Percentiles rank a stretch among this genome's conserved stretches.
phyloP scores from a whole-genome alignment of 2,329 filamentous ascomycete genomes.

The Aaosphaeria arxii region DNA sequence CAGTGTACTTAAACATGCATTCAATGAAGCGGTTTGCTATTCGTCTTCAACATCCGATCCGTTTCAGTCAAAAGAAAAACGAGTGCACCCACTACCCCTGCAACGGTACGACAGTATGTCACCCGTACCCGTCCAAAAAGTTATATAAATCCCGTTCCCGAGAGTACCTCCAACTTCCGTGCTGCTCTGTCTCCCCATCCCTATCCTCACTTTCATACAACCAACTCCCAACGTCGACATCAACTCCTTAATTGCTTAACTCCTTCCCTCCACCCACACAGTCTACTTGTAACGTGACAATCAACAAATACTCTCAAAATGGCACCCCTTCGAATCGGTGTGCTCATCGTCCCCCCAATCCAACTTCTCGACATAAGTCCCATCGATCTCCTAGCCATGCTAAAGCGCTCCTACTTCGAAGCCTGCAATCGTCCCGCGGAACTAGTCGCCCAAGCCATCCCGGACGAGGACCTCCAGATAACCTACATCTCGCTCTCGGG shows the following conservation, averaged over 20 bases:
- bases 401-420: slow-evolving; percentile 24
- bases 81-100: too few relatives aligned
- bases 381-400: slow-evolving; percentile 40
- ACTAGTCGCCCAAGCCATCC: slow-evolving; percentile 19
- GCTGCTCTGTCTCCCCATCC: too few relatives aligned
- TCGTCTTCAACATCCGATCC: too few relatives aligned
- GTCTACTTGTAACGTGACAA: neutral
- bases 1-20: too few relatives aligned
- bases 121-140: too few relatives aligned
- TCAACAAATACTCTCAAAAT: neutral
- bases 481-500: slow-evolving; percentile 26
- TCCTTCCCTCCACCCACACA: neutral
- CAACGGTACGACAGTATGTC: too few relatives aligned
- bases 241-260: neutral
- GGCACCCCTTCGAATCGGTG: slow-evolving; percentile 26
- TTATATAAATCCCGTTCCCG: too few relatives aligned
- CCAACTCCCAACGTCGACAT: neutral
- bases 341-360: slow-evolving; percentile 34
- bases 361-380: slow-evolving; percentile 40
- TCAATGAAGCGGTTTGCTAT: too few relatives aligned
- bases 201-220: too few relatives aligned
- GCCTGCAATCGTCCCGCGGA: slow-evolving; percentile 29
- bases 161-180: too few relatives aligned
- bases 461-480: slow-evolving; percentile 17
- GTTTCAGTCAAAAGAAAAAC: too few relatives aligned